phyloP scores from a whole-genome alignment of 2,329 filamentous ascomycete species.

The Escovopsis sp. region DNA sequence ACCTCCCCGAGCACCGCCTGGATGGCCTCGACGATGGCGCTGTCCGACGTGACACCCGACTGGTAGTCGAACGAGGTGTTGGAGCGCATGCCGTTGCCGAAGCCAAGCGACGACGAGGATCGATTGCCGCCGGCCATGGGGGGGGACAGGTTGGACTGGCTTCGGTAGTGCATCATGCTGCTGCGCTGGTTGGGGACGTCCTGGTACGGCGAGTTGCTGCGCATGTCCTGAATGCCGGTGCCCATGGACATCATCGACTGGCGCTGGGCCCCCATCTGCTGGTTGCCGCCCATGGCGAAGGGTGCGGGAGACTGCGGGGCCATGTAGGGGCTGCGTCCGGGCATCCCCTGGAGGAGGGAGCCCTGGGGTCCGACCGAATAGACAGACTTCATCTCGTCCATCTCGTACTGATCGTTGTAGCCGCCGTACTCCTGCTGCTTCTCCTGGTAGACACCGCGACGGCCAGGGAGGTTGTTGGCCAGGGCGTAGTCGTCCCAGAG shows the following conservation, averaged over 20 bases:
- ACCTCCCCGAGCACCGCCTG: constrained; percentile 72
- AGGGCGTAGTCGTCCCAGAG: constrained; percentile 94
- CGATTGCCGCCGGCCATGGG: constrained; percentile 15
- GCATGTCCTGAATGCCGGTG: constrained; percentile 28
- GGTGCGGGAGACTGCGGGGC: constrained; percentile 69
- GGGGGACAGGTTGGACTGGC: constrained; percentile 33
- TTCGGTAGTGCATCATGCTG: constrained; percentile 48
- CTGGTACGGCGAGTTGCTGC: constrained; percentile 43
- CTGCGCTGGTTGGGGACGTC: constrained; percentile 36
- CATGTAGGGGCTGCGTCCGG: constrained; percentile 58
- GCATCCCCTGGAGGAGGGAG: constrained; percentile 77
- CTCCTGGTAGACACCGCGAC: constrained; percentile 58
- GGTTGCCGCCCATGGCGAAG: constrained; percentile 38
- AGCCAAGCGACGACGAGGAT: constrained; percentile 34
- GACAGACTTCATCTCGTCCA: constrained; percentile 95
- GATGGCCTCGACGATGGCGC: constrained; percentile 70
- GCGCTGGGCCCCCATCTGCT: constrained; percentile 40
- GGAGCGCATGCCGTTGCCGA: constrained; percentile 35
- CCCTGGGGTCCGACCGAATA: constrained; percentile 86
- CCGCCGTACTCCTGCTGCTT: constrained; percentile 51
- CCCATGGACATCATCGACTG: constrained; percentile 60
- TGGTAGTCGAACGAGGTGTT: constrained; percentile 47
- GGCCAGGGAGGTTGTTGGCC: constrained; percentile 76
- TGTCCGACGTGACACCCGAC: constrained; percentile 56
- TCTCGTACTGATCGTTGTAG: constrained; percentile 74